Evolutionary conservation across 2,329 filamentous ascomycete species (phyloP).

Genomic region (Pleoardoris graminearum): DNA sequence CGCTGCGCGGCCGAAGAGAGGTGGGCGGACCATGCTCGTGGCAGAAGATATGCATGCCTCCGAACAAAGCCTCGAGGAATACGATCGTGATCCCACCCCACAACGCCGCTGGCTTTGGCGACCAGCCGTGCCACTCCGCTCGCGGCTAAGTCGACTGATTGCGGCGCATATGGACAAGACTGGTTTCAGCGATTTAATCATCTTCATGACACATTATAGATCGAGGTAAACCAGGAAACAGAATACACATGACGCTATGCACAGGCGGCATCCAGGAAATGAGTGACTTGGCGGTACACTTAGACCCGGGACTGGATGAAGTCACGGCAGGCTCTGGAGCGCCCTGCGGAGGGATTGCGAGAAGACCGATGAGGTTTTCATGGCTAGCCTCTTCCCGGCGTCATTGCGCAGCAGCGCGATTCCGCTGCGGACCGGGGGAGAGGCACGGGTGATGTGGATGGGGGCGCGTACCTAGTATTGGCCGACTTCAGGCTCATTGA

Average conservation of each 20-base stretch:
- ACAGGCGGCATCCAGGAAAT: conserved; percentile 1
- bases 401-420: conserved; percentile 28
- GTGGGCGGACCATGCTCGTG: conserved; percentile 22
- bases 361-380: conserved; percentile 24
- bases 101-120: conserved; percentile 14
- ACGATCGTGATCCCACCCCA: conserved; percentile 25
- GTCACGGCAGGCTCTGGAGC: conserved; percentile 21
- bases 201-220: conserved; percentile 22
- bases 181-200: conserved; percentile 17
- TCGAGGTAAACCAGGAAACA: background rate
- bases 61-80: conserved; percentile 33
- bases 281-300: conserved; percentile 27
- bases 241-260: background rate
- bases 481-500: conserved; percentile 44
- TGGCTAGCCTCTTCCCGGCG: conserved; percentile 33
- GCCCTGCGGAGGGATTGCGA: conserved; percentile 25
- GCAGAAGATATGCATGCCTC: conserved; percentile 30
- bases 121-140: conserved; percentile 38
- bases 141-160: conserved; percentile 20
- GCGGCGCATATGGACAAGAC: conserved; percentile 18
- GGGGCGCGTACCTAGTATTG: conserved; percentile 33
- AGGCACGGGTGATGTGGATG: conserved; percentile 26
- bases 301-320: conserved; percentile 25
- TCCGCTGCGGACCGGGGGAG: conserved; percentile 29
- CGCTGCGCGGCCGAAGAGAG: conserved; percentile 27